A percentile compares a stretch with the other conserved stretches of the same genome.
Evolutionary conservation across 352 stramenopile species (phyloP).

Genomic region (Saprolegnia parasitica): DNA sequence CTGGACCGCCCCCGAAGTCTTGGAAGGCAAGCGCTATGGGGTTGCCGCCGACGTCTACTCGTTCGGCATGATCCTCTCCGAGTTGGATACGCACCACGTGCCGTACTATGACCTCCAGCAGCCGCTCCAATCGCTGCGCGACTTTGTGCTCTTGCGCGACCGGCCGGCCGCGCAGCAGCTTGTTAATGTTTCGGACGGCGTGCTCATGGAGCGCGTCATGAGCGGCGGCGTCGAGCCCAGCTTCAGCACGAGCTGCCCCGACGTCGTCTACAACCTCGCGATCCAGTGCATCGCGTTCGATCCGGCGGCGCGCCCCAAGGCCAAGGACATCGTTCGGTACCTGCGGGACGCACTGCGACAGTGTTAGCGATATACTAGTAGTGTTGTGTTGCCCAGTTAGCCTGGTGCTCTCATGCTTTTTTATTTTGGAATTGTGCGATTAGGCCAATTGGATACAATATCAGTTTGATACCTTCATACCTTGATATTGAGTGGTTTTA

Average conservation of each 20-base stretch:
- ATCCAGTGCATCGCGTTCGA: not conserved
- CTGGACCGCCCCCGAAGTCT: constrained; percentile 21
- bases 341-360: not conserved
- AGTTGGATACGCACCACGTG: constrained; percentile 4
- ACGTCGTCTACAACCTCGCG: not conserved
- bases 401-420: too few relatives aligned
- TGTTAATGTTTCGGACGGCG: not conserved
- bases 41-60: constrained; percentile 8
- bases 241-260: not conserved
- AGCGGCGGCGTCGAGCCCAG: not conserved
- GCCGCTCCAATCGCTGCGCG: not conserved
- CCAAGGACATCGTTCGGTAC: not conserved
- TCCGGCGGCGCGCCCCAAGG: not conserved
- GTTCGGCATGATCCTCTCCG: constrained; percentile 7
- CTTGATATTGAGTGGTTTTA: too few relatives aligned
- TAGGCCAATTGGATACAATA: too few relatives aligned
- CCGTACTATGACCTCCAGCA: not conserved
- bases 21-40: not conserved
- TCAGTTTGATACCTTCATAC: too few relatives aligned
- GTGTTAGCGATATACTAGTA: not conserved
- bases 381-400: too few relatives aligned
- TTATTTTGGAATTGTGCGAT: too few relatives aligned
- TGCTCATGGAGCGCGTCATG: not conserved
- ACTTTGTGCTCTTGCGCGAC: not conserved
- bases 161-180: not conserved